phyloP scores from a whole-genome alignment of 495 filamentous ascomycete species.

The Penicillium subrubescens region DNA sequence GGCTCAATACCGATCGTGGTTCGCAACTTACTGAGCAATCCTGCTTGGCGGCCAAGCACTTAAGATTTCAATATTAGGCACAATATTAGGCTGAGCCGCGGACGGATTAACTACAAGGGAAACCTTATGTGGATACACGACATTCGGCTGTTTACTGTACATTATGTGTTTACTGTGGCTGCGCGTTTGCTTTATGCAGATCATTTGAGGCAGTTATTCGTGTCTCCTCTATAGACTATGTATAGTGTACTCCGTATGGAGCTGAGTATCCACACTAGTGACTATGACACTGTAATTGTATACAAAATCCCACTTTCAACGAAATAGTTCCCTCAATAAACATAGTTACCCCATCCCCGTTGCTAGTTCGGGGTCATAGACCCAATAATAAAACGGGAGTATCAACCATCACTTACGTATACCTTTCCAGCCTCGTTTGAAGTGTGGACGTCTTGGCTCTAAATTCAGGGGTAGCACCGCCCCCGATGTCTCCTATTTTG shows the following conservation, averaged over 20 bases:
- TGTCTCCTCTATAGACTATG: neutral
- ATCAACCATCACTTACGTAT: neutral
- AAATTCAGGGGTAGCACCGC: constrained; percentile 6
- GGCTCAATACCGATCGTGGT: neutral
- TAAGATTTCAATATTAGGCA: neutral
- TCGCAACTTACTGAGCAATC: neutral
- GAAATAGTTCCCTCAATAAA: neutral
- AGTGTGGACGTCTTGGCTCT: neutral
- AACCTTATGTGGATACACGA: neutral
- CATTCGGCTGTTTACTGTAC: neutral
- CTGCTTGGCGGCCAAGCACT: neutral
- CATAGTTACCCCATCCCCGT: neutral
- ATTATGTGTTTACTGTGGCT: neutral
- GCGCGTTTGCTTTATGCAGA: neutral
- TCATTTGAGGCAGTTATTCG: neutral
- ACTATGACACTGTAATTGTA: too few species aligned
- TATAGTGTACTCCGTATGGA: neutral
- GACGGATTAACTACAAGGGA: neutral
- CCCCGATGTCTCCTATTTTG: neutral
- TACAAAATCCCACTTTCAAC: neutral
- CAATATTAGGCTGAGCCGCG: neutral
- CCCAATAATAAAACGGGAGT: neutral
- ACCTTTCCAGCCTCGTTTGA: neutral
- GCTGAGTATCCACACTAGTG: neutral
- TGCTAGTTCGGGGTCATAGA: neutral